Percentiles rank a stretch among this genome's conserved stretches.
phyloP scores from a whole-genome alignment of 495 filamentous ascomycete species.

The Penicillium subrubescens region DNA sequence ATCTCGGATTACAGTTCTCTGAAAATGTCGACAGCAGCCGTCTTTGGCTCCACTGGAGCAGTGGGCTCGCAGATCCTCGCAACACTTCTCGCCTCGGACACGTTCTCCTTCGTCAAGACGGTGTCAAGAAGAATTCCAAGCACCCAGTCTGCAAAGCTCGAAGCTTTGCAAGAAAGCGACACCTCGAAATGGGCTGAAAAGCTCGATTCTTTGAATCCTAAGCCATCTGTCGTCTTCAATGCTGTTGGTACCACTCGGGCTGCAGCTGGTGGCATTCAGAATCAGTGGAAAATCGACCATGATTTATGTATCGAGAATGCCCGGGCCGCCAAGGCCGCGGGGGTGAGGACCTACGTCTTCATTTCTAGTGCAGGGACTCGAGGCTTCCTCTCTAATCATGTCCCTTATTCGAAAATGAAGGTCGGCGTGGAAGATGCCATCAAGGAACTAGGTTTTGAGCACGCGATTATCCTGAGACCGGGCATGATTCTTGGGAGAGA shows the following conservation, averaged over 20 bases:
- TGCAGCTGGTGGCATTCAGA: constrained; percentile 45
- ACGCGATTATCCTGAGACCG: constrained; percentile 40
- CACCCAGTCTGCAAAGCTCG: constrained; percentile 49
- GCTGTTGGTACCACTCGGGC: constrained; percentile 49
- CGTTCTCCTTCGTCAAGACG: constrained; percentile 52
- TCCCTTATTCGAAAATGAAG: constrained; percentile 46
- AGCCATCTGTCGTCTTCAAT: constrained; percentile 47
- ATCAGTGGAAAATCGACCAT: constrained; percentile 55
- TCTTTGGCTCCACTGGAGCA: constrained; percentile 61
- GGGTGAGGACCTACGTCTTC: constrained; percentile 52
- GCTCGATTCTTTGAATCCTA: constrained; percentile 38
- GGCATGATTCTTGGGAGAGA: constrained; percentile 44
- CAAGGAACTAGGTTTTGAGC: constrained; percentile 38
- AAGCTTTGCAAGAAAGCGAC: constrained; percentile 34
- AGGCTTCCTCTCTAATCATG: constrained; percentile 24
- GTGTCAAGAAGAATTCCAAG: constrained; percentile 58
- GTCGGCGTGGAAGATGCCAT: constrained; percentile 43
- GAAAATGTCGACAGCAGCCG: constrained; percentile 43
- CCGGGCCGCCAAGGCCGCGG: constrained; percentile 49
- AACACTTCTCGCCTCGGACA: constrained; percentile 50
- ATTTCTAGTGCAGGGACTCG: constrained; percentile 45
- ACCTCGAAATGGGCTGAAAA: constrained; percentile 37
- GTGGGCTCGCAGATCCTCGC: constrained; percentile 59
- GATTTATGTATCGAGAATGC: constrained; percentile 52
- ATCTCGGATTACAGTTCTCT: neutral